phyloP scores from a whole-genome alignment of 495 filamentous ascomycete genomes.

The Parachaetomium inaequale region DNA sequence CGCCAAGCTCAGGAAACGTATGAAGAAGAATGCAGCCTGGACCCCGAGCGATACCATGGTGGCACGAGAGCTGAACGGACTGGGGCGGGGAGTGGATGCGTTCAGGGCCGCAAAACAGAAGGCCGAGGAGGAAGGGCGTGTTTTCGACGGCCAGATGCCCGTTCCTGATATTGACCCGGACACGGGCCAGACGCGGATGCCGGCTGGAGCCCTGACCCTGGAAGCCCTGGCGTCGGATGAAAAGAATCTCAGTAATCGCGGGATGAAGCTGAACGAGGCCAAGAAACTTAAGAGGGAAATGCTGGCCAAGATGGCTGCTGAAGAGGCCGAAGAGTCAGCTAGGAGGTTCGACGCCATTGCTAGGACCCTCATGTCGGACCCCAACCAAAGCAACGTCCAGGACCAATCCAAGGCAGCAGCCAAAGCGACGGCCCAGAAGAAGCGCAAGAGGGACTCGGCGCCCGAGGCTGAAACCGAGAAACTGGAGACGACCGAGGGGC shows the following conservation, averaged over 20 bases:
- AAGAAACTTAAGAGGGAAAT: conserved; percentile 85
- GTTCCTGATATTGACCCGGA: conserved; percentile 44
- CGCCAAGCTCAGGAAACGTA: conserved; percentile 83
- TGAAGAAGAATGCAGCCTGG: conserved; percentile 99
- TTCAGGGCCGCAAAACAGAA: conserved; percentile 66
- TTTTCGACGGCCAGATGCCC: conserved; percentile 53
- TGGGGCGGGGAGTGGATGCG: conserved; percentile 72
- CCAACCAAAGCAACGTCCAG: conserved; percentile 21
- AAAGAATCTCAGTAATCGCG: conserved; percentile 67
- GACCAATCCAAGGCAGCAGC: conserved; percentile 25
- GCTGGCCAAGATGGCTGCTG: conserved; percentile 62
- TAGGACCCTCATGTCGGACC: conserved; percentile 45
- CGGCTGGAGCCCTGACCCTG: conserved; percentile 48
- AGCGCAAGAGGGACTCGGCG: conserved; percentile 53
- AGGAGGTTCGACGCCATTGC: conserved; percentile 54
- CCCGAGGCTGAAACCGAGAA: conserved; percentile 43
- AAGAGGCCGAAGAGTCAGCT: conserved; percentile 62
- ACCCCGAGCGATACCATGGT: conserved; percentile 96
- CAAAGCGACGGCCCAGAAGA: conserved; percentile 40
- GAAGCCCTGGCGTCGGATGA: conserved; percentile 52
- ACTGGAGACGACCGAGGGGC: conserved; percentile 33
- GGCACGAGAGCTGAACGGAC: conserved; percentile 71
- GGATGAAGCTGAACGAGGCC: conserved; percentile 88
- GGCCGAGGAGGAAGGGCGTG: conserved; percentile 62
- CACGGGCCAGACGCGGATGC: conserved; percentile 45